These are phyloP conservation scores for Zostera marina DNA, from an alignment of 116 monocot species.

Conservation along the genomic window DNA sequence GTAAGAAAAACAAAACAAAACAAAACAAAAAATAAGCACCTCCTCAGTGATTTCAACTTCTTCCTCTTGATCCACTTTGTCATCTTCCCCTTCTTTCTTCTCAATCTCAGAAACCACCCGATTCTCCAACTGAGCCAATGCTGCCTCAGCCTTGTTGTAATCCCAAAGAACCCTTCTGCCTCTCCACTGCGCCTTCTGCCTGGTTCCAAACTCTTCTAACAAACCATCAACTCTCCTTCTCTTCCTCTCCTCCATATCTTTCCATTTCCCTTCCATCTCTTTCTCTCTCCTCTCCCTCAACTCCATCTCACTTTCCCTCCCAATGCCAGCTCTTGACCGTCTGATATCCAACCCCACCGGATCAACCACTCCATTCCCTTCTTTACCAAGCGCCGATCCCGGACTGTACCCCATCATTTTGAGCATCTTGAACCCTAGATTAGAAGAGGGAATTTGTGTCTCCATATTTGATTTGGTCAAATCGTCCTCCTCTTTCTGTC, in stretches of 20 bases:
- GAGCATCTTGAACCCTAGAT: slow-evolving; percentile 58
- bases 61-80: slow-evolving; percentile 30
- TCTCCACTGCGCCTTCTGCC: slow-evolving; percentile 44
- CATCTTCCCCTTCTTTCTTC: slow-evolving; percentile 14
- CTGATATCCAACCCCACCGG: slow-evolving; percentile 51
- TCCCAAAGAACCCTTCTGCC: slow-evolving; percentile 21
- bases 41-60: slow-evolving; percentile 44
- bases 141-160: slow-evolving; percentile 46
- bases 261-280: slow-evolving; percentile 26
- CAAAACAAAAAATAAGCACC: slow-evolving; percentile 18
- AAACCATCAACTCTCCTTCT: slow-evolving; percentile 13
- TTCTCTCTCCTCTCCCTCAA: slow-evolving; percentile 21
- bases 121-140: slow-evolving; percentile 48
- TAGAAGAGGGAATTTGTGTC: slow-evolving; percentile 34
- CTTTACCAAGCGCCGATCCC: slow-evolving; percentile 32
- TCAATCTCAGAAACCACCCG: slow-evolving; percentile 20
- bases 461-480: slow-evolving; percentile 23
- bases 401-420: slow-evolving; percentile 49
- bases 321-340: slow-evolving; percentile 53
- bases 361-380: slow-evolving; percentile 17
- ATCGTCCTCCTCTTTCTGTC: slow-evolving; percentile 60
- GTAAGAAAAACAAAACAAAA: neutral
- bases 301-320: slow-evolving; percentile 15
- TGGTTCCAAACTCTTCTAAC: slow-evolving; percentile 33
- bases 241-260: slow-evolving; percentile 13